phyloP scores from a whole-genome alignment of 2,329 filamentous ascomycete species.

The Arthrobotrys pseudoclavata region DNA sequence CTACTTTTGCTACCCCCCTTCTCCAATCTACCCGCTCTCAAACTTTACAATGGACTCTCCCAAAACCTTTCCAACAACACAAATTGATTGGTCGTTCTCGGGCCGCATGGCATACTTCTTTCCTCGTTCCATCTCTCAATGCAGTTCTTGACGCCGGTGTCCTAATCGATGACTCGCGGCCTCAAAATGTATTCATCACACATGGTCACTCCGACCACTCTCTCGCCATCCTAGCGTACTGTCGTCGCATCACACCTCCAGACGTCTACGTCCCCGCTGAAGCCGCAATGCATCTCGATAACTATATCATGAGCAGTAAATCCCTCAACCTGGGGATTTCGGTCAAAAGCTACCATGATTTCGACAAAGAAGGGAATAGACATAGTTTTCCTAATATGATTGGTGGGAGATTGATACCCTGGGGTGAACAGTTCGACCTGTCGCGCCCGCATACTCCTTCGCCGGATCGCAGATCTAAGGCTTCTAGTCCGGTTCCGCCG shows the following conservation, averaged over 20 bases:
- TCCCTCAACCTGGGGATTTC: slow-evolving; percentile 41
- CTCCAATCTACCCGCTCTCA: slow-evolving; percentile 50
- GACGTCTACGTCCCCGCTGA: slow-evolving; percentile 67
- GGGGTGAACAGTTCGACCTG: slow-evolving; percentile 16
- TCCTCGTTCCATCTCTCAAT: slow-evolving; percentile 70
- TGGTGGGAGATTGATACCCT: background rate
- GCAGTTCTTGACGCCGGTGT: slow-evolving; percentile 70
- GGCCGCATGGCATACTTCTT: slow-evolving; percentile 71
- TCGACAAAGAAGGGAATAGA: slow-evolving; percentile 40
- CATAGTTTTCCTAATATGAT: background rate
- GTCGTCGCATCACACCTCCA: slow-evolving; percentile 68
- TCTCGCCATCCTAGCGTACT: slow-evolving; percentile 68
- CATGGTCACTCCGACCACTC: slow-evolving; percentile 70
- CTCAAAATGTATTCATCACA: slow-evolving; percentile 70
- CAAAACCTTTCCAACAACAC: slow-evolving; percentile 54
- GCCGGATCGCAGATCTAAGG: slow-evolving; percentile 29
- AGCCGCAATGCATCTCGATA: slow-evolving; percentile 64
- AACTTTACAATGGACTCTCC: slow-evolving; percentile 51
- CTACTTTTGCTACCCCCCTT: slow-evolving; percentile 48
- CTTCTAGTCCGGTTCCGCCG: background rate
- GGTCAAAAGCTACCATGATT: slow-evolving; percentile 45
- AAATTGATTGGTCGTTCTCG: slow-evolving; percentile 69
- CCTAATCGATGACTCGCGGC: slow-evolving; percentile 68
- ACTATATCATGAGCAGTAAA: slow-evolving; percentile 65
- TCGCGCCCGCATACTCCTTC: slow-evolving; percentile 22